Base-by-base conservation (phyloP, 768 basidiomycete species). In the Mycena albidolilacea region DNA sequence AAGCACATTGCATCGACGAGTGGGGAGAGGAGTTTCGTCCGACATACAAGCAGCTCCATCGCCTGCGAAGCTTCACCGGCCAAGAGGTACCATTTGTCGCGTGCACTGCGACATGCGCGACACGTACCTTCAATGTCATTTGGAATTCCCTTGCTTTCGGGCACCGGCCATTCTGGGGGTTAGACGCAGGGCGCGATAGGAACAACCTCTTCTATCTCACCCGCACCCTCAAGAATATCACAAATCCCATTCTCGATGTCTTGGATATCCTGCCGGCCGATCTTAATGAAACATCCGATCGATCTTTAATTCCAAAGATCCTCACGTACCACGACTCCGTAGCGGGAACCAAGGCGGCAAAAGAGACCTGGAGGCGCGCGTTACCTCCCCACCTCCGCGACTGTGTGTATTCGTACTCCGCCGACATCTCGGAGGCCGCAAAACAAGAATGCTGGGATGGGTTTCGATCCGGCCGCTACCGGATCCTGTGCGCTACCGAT, bases 171-270 rank as follows among this genome's bases (percentile, higher is more conserved):
- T 54, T 82, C 75, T 83, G 81, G 81, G 81, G 80, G 2, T 62
- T 82, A 15, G 81, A 82, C 57, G 78, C 80, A 6, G 80, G 82
- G 0, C 64, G 64, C 5, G 78, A 77, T 57, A 70, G 79, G 5
- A 65, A 76, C 0, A 82, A 82, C 65, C 80, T 81, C 23, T 62
- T 73, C 30, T 79, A 74, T 39, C 50, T 67, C 35, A 77, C 73
- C 48, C 70, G 69, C 7, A 44, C 54, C 5, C 67, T 77, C 52
- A 19, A 46, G 30, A 76, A 78, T 38, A 39, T 44, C 37, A 43
- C 74, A 7, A 71, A 77, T 21, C 75, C 74, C 15, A 65, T 74
- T 14, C 70, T 79, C 48, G 75, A 79, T 55, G 66, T 64, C 17
- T 65, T 79, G 12, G 64, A 75, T 52, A 41, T 79, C 48, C 57